Evolutionary conservation across 2,329 filamentous ascomycete species (phyloP).

Genomic region (Didymella segeticola): DNA sequence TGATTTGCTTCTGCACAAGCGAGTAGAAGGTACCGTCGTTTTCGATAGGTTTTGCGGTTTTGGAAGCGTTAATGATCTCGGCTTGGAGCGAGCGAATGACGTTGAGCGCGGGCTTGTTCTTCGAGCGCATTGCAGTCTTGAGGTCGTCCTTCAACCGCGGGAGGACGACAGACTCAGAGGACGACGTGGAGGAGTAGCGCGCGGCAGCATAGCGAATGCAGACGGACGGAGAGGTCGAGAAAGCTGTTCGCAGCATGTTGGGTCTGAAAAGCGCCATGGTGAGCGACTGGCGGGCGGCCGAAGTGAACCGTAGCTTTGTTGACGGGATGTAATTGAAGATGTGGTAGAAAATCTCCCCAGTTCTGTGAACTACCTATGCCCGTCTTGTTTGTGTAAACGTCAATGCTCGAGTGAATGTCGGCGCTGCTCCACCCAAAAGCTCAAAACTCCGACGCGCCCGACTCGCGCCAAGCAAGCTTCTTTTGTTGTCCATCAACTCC

Average conservation of each 20-base stretch:
- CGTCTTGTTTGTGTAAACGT: background rate
- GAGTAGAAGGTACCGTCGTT: slow-evolving; percentile 73
- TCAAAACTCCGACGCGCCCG: slow-evolving; percentile 17
- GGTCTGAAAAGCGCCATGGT: slow-evolving; percentile 39
- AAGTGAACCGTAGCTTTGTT: no score
- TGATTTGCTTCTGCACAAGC: slow-evolving; percentile 70
- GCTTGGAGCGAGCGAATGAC: slow-evolving; percentile 74
- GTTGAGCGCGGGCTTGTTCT: slow-evolving; percentile 65
- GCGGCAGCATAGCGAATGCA: slow-evolving; percentile 31
- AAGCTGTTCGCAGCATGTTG: slow-evolving; percentile 22
- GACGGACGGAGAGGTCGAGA: slow-evolving; percentile 19
- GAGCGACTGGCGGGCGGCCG: background rate
- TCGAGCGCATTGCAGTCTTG: slow-evolving; percentile 57
- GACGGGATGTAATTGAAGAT: background rate
- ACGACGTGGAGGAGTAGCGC: slow-evolving; percentile 30
- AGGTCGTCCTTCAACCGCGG: slow-evolving; percentile 55
- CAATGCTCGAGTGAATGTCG: slow-evolving; percentile 9
- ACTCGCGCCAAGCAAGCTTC: slow-evolving; percentile 29
- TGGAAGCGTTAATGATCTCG: slow-evolving; percentile 76
- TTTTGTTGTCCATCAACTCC: slow-evolving; percentile 41
- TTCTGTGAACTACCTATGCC: background rate
- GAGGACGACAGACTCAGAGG: slow-evolving; percentile 42
- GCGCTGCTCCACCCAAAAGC: slow-evolving; percentile 14
- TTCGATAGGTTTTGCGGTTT: slow-evolving; percentile 72
- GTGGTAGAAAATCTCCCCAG: background rate